Percentiles rank a stretch among this genome's conserved stretches.
phyloP scores from a whole-genome alignment of 2,329 filamentous ascomycete species.

The Aspergillus pseudoviridinutans region DNA sequence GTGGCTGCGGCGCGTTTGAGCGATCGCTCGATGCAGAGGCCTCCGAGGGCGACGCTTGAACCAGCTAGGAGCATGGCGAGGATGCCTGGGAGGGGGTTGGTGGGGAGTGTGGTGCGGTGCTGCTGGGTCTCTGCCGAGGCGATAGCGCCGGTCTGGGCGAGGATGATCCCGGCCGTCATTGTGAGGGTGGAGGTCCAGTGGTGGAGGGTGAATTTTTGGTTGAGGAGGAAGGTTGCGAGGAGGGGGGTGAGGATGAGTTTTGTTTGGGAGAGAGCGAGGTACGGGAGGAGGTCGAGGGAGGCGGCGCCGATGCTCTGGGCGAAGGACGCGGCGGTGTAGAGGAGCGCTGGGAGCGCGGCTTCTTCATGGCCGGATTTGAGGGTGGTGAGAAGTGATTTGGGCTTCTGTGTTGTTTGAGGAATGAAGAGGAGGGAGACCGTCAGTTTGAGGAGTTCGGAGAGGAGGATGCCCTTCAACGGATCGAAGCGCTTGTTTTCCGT shows the following conservation, averaged over 20 bases:
- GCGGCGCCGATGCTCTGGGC: background rate
- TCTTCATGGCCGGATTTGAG: background rate
- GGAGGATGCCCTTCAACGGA: background rate
- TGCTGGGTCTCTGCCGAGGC: background rate
- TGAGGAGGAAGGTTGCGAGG: background rate
- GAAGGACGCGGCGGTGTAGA: background rate
- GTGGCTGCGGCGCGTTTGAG: background rate
- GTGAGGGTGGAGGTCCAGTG: background rate
- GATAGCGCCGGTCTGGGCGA: background rate
- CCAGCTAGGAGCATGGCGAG: background rate
- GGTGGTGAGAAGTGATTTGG: background rate
- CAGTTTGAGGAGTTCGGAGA: background rate
- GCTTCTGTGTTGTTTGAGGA: background rate
- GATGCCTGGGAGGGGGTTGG: background rate
- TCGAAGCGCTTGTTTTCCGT: background rate
- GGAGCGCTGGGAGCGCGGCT: background rate
- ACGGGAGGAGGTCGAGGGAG: background rate
- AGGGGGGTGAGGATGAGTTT: background rate
- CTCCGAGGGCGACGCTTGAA: background rate
- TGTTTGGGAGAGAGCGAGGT: background rate
- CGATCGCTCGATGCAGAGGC: background rate
- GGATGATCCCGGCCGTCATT: background rate
- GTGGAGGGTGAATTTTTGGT: background rate
- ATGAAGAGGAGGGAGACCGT: background rate
- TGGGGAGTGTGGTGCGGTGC: background rate